phyloP scores from a whole-genome alignment of 306 rosid species.

The Oemleria cerasiformis region DNA sequence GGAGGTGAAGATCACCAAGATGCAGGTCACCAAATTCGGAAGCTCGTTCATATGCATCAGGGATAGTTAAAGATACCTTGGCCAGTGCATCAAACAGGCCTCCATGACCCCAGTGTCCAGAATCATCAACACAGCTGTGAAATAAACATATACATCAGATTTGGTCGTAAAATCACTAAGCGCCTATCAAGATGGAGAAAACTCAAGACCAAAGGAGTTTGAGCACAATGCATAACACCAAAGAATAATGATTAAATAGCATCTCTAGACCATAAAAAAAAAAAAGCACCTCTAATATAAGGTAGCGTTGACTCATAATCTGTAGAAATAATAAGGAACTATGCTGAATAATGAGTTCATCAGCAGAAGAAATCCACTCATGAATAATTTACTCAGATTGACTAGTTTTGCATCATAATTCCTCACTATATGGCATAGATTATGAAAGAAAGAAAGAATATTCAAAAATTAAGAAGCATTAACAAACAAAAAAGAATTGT shows the following conservation, averaged over 20 bases:
- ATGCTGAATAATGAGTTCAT: background rate
- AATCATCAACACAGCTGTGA: slow-evolving; percentile 77
- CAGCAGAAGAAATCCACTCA: background rate
- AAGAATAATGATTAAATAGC: background rate
- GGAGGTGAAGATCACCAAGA: slow-evolving; percentile 92
- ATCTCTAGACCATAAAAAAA: too few relatives aligned
- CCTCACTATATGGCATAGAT: background rate
- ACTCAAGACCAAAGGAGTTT: background rate
- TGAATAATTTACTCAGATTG: background rate
- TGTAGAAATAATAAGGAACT: background rate
- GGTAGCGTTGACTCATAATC: background rate
- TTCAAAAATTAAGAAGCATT: background rate
- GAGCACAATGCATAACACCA: background rate
- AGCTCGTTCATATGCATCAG: slow-evolving; percentile 73
- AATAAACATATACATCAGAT: slow-evolving; percentile 16
- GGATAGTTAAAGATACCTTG: slow-evolving; percentile 63
- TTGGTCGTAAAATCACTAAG: slow-evolving; percentile 13
- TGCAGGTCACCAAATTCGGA: slow-evolving; percentile 82
- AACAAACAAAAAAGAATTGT: slow-evolving; percentile 2
- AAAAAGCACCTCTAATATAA: too few relatives aligned
- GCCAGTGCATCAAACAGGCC: slow-evolving; percentile 85
- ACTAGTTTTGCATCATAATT: background rate
- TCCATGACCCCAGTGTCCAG: slow-evolving; percentile 92
- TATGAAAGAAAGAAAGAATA: background rate
- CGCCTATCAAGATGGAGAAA: background rate